These are phyloP conservation scores for Medicago ruthenica DNA, from an alignment of 306 rosid species.

Conservation along the genomic window DNA sequence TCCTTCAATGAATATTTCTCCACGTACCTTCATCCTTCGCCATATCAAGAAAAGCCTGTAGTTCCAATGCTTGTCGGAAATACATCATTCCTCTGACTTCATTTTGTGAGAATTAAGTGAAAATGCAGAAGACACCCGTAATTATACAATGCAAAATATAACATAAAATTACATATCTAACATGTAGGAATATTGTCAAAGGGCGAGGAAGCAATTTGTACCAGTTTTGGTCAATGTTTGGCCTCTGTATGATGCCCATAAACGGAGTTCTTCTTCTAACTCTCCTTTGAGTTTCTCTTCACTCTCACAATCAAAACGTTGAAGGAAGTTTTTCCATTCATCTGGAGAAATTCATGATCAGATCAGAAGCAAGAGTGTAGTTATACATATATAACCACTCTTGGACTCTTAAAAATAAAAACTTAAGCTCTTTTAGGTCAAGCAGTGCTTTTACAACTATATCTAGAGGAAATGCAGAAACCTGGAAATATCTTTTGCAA, in stretches of 20 bases:
- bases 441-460: background rate
- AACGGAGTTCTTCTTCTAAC: slow-evolving; percentile 74
- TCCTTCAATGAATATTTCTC: slow-evolving; percentile 30
- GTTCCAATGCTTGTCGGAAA: slow-evolving; percentile 91
- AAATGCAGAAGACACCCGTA: slow-evolving; percentile 38
- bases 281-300: slow-evolving; percentile 66
- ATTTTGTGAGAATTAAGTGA: slow-evolving; percentile 37
- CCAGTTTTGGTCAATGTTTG: slow-evolving; percentile 99
- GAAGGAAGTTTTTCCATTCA: slow-evolving; percentile 89
- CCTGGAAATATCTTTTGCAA: slow-evolving; percentile 98
- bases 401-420: too few relatives aligned
- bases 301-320: slow-evolving; percentile 59
- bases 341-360: slow-evolving; percentile 55
- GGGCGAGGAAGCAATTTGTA: slow-evolving; percentile 40
- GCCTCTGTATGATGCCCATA: slow-evolving; percentile 97
- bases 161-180: slow-evolving; percentile 34
- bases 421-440: too few relatives aligned
- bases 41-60: slow-evolving; percentile 97
- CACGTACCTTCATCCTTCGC: slow-evolving; percentile 80
- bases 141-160: slow-evolving; percentile 38
- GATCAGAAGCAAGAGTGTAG: slow-evolving; percentile 22
- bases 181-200: slow-evolving; percentile 19
- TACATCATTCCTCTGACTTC: slow-evolving; percentile 99
- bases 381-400: too few relatives aligned
- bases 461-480: slow-evolving; percentile 44